Base-by-base conservation (phyloP, 2,329 filamentous ascomycete species). In the Penicillium capsulatum region DNA sequence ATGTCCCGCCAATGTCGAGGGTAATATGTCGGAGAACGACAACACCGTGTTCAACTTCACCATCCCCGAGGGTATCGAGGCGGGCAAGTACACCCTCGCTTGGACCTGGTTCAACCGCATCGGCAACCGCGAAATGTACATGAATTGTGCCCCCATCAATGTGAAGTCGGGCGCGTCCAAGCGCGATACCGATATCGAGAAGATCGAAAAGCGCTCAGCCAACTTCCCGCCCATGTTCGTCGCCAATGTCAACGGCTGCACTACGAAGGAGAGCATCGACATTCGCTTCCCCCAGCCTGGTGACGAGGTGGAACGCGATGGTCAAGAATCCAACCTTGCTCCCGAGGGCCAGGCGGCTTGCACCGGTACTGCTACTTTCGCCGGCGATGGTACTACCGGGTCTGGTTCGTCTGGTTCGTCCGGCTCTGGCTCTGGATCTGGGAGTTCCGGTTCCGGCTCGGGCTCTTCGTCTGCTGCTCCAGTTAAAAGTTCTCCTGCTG, bases 101-200 rank as follows among this genome's bases (percentile, higher is more conserved):
- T 97, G 90, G 89, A 88, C 88, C 1, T 97, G 92, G 92, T 80
- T 94, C 67, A 97, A 97, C 67, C 84, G 84, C 44, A 59, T 94
- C 7, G 92, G 92, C 2, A 95, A 95, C 70, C 83, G 90, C 1
- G 92, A 97, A 62, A 88, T 95, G 76, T 96, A 97, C 75, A 94
- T 95, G 89, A 94, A 95, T 75, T 98, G 91, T 54, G 87, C 84
- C 0, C 80, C 86, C 0, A 65, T 94, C 33, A 76, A 73, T 0
- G 73, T 97, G 16, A 78, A 77, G 0, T 68, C 65, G 3, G 67
- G 68, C 15, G 64, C 69, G 1, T 60, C 65, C 37, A 76, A 79
- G 58, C 61, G 70, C 11, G 31, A 34, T 5, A 58, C 57, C 3
- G 41, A 53, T 38, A 47, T 47, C 19, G 47, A 53, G 3, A 28